These are phyloP conservation scores for Fusarium poae DNA, from an alignment of 2,329 filamentous ascomycete species.

Conservation along the genomic window DNA sequence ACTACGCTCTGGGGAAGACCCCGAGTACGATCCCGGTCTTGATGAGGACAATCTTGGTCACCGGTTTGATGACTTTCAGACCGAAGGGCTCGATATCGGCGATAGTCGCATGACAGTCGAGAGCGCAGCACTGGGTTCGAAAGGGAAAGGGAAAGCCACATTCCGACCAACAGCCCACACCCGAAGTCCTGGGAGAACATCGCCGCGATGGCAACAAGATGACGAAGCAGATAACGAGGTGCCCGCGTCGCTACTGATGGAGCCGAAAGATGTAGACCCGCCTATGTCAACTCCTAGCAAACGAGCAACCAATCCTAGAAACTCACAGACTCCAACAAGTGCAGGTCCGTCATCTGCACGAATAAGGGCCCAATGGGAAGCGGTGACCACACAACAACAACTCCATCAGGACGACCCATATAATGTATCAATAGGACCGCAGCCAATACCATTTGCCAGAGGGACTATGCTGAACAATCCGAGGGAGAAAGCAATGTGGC, in stretches of 20 bases:
- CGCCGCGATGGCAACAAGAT: constrained; percentile 55
- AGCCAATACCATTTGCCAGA: constrained; percentile 51
- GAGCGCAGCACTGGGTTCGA: constrained; percentile 50
- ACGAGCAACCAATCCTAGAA: constrained; percentile 29
- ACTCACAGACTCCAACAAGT: constrained; percentile 30
- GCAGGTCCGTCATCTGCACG: constrained; percentile 60
- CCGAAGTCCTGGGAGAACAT: constrained; percentile 32
- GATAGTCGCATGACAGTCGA: constrained; percentile 62
- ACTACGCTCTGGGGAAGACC: constrained; percentile 58
- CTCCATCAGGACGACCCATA: constrained; percentile 59
- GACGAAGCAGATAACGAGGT: constrained; percentile 71
- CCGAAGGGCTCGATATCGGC: constrained; percentile 60
- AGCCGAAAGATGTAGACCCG: constrained; percentile 57
- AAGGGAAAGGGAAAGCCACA: constrained; percentile 32
- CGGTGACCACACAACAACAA: constrained; percentile 64
- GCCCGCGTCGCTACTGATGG: constrained; percentile 72
- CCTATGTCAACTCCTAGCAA: constrained; percentile 33
- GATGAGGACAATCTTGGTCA: constrained; percentile 68
- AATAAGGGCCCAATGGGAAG: constrained; percentile 67
- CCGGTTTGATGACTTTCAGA: constrained; percentile 64
- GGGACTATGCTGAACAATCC: constrained; percentile 53
- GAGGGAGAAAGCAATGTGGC: constrained; percentile 85
- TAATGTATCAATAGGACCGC: constrained; percentile 23
- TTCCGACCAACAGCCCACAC: constrained; percentile 20
- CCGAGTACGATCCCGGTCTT: constrained; percentile 58